Percentiles rank a stretch among this genome's conserved stretches.
Conservation (phyloP, 208 protist species). For the Trypanosoma melophagium region DNA sequence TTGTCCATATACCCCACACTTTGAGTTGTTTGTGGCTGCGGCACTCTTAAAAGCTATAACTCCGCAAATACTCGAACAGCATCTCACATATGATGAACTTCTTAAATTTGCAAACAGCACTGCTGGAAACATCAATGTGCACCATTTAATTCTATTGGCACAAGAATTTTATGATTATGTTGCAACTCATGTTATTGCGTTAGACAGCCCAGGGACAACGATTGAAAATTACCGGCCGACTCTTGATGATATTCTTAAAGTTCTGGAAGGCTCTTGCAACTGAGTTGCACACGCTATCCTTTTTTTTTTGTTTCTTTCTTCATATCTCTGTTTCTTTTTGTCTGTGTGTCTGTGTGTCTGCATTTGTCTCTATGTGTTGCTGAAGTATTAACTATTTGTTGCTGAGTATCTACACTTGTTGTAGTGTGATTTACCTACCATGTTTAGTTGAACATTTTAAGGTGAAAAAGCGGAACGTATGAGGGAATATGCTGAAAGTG, state of each 20-base stretch:
- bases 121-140: slow-evolving; percentile 36
- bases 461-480: too few relatives aligned
- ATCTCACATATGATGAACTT: slow-evolving; percentile 53
- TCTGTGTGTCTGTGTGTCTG: slow-evolving; percentile 2
- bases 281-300: not conserved
- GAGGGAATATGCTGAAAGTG: too few relatives aligned
- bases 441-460: too few relatives aligned
- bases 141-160: slow-evolving; percentile 52
- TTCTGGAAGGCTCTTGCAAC: slow-evolving; percentile 11
- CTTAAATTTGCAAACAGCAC: slow-evolving; percentile 68
- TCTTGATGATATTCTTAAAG: slow-evolving; percentile 38
- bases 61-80: slow-evolving; percentile 49
- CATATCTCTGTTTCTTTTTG: slow-evolving; percentile 7
- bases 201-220: not conserved
- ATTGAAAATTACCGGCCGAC: slow-evolving; percentile 16
- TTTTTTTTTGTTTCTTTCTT: not conserved
- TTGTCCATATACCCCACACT: slow-evolving; percentile 59
- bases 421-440: too few relatives aligned
- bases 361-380: slow-evolving; percentile 2
- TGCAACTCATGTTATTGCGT: slow-evolving; percentile 15
- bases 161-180: slow-evolving; percentile 69
- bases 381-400: not conserved
- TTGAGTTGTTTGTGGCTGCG: slow-evolving; percentile 72
- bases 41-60: slow-evolving; percentile 51
- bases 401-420: too few relatives aligned